Evolutionary conservation across 2,329 filamentous ascomycete genomes (phyloP), one percentile per base, ranked within the genome.

Genomic region (Fusarium compactum): DNA sequence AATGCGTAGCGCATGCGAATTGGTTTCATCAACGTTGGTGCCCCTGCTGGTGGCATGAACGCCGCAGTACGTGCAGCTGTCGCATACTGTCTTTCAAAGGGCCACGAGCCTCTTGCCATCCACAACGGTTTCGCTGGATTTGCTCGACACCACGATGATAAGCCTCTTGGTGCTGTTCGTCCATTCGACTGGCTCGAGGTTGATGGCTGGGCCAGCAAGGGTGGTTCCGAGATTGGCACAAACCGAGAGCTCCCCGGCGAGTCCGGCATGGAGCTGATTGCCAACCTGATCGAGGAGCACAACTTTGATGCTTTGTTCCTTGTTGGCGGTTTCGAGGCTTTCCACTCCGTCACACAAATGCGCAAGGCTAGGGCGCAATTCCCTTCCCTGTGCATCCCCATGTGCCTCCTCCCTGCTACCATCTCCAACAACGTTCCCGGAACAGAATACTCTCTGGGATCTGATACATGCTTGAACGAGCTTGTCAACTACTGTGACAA

Each of bases 341-440:
- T 97, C 85, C 97, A 96, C 62, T 91, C 96, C 4, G 87, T 98
- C 34, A 93, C 92, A 46, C 92, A 98, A 80, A 86, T 99, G 65
- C 91, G 95, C 73, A 89, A 93, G 82, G 94, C 92, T 16, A 87
- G 94, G 59, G 87, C 89, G 38, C 82, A 93, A 66, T 97, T 92
- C 81, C 90, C 93, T 14, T 91, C 92, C 2, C 92, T 99, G 78
- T 94, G 93, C 80, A 98, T 99, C 70, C 96, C 96, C 22, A 93
- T 98, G 86, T 88, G 92, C 56, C 87, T 98, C 44, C 86, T 99
- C 27, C 96, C 96, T 0, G 96, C 96, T n/a, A 99, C 96, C 12
- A 95, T 99, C 74, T 97, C 94, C 71, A 99, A 99, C 86, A 99
- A 99, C 79, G 96, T 99, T 7, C 96, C 96, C 0, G 96, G 96